Base-by-base conservation (phyloP, 2,329 filamentous ascomycete genomes). In the Endothia cerciana region DNA sequence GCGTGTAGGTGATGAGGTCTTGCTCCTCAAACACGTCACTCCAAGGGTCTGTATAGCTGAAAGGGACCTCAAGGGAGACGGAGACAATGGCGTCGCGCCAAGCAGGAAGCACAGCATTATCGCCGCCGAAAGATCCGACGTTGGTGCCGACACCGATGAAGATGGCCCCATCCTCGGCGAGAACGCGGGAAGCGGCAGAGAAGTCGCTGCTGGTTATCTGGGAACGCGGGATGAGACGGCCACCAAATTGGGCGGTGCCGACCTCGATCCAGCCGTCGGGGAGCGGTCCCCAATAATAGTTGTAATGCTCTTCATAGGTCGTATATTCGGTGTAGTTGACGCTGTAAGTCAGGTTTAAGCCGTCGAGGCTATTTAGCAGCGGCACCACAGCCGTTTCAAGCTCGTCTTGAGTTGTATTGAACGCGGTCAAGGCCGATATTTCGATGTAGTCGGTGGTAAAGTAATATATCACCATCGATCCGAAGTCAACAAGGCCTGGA, bases 71-170 rank as follows among this genome's bases (percentile, higher is more conserved):
- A 38, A 77, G 65, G 66, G 76, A 71, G 60, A 75, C 70, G 36
- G 74, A 71, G 60, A 77, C 72, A 22, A 79, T 72, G 11, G 77
- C 69, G 40, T 73, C 70, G 30, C 78, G 76, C 78, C 78, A 80
- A 2, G 74, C 74, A 0, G 78, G 77, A 43, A 75, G 75, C 33
- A 80, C 77, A 1, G 78, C 74, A 69, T 75, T 79, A 40, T 74
- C 74, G 30, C 74, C 73, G 3, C 61, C 61, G 11, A 66, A 66
- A 1, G 33, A 56, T 45, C 69, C 49, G 8, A 70, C 68, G 58
- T 68, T 47, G 5, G 67, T 60, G 19, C 62, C 68, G 28, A 64
- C 64, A 2, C 65, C 65, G 28, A 69, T 69, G 33, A 69, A 69
- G 19, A 64, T 65, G 15, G 58, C 69, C 1, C 61, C 62, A 4